Evolutionary conservation across 2,329 filamentous ascomycete genomes (phyloP), one percentile per base, ranked within the genome.

Genomic region (Dactylonectria macrodidyma): DNA sequence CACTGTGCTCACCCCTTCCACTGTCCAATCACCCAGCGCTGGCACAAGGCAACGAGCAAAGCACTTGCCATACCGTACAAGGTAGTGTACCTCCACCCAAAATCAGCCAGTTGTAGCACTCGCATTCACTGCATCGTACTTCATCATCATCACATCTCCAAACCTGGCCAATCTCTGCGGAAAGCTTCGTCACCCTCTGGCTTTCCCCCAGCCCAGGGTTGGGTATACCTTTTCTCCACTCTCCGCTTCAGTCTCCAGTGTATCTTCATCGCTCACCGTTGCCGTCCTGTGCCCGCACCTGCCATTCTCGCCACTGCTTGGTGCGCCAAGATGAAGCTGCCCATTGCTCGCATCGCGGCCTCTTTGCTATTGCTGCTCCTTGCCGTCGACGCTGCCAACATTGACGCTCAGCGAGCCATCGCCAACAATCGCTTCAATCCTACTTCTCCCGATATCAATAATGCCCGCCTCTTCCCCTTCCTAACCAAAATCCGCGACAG

Each of bases 401-500:
- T 81, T 68, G 74, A 72, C 26, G 56, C 74, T 24, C 75, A 76
- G 48, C 75, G 67, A 44, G 55, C 63, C 47, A 62, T 73, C 36
- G 56, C 73, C 47, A 59, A 63, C 55, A 62, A 66, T 59, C 63
- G 59, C 11, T 62, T 51, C 41, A 30, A 38, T 24, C 73, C 75
- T 44, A 75, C 66, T 38, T 66, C 59, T 22, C 44, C 59, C 19
- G 66, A 69, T 48, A 71, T 63, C 46, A 61, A 67, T 52, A 73
- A 74, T n/a, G 52, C 65, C 5, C 70, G 62, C 30, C 67, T 83
- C 54, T 88, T 88, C 58, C 85, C 86, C 0, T 81, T 86, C 64
- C 76, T 88, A 62, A 84, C 83, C 36, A 86, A 84, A 80, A 73
- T 89, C 48, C 84, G 87, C 68, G 84, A 89, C 71, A 81, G 80